Conservation (phyloP, 2,329 filamentous ascomycete species). For the Calonectria montana region DNA sequence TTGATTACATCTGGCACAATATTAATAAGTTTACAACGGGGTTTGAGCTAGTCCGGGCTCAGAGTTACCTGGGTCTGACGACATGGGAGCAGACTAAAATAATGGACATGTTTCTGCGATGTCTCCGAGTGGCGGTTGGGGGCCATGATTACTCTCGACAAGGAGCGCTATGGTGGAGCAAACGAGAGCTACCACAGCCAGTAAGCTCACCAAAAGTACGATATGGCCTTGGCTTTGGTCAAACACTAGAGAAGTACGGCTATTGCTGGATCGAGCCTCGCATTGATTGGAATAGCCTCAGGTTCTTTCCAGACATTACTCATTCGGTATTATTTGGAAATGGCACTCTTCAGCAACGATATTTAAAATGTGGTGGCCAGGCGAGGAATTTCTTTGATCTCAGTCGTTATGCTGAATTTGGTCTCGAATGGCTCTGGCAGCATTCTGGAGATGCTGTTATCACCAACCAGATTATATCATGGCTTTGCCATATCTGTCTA, state of each 20-base stretch:
- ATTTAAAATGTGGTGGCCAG: conserved; percentile 10
- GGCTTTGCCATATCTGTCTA: conserved; percentile 15
- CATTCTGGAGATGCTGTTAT: neutral
- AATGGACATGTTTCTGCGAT: conserved; percentile 23
- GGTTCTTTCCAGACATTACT: conserved; percentile 13
- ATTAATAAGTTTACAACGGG: conserved; percentile 21
- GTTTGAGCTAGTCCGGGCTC: conserved; percentile 3
- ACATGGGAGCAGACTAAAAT: conserved; percentile 19
- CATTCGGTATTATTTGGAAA: conserved; percentile 18
- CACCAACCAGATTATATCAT: conserved; percentile 9
- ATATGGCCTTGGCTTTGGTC: conserved; percentile 13
- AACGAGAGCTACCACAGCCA: conserved; percentile 1
- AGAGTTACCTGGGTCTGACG: neutral
- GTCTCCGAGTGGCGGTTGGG: conserved; percentile 11
- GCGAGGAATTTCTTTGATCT: conserved; percentile 21
- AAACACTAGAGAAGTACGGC: conserved; percentile 22
- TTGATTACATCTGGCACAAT: conserved; percentile 16
- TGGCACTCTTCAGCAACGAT: conserved; percentile 10
- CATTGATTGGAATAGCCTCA: conserved; percentile 6
- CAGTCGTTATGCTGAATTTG: conserved; percentile 9
- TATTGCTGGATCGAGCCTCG: conserved; percentile 21
- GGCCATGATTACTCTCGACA: conserved; percentile 19
- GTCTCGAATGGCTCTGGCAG: conserved; percentile 11
- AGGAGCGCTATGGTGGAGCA: conserved; percentile 20
- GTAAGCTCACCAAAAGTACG: neutral